These are phyloP conservation scores for Tritrichomonas musculus DNA, from an alignment of 208 protist genomes.

Conservation along the genomic window DNA sequence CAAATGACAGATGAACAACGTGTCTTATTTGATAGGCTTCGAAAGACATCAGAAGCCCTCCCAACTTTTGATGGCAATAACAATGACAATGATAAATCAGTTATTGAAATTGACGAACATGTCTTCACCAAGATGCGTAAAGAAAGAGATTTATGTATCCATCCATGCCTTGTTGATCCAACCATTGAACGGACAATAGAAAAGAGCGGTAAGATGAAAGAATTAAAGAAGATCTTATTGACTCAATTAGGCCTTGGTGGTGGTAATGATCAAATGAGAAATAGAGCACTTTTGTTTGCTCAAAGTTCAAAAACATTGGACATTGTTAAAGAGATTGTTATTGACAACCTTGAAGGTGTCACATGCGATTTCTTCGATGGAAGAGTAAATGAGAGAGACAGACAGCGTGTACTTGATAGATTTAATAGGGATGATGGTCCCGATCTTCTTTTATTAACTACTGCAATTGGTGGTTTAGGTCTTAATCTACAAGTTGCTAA, in stretches of 20 bases:
- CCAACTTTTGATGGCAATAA: no score
- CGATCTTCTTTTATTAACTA: neutral
- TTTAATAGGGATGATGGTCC: conserved; percentile 10
- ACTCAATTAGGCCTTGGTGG: neutral
- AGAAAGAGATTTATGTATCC: neutral
- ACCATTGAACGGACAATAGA: neutral
- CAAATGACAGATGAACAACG: neutral
- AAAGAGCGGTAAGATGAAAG: neutral
- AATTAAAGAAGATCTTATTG: neutral
- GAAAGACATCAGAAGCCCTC: no score
- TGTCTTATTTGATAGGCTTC: neutral
- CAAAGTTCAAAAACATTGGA: neutral
- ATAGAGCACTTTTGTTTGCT: neutral
- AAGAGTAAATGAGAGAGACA: neutral
- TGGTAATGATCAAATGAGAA: neutral
- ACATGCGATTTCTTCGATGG: neutral
- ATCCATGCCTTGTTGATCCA: neutral
- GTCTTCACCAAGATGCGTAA: neutral
- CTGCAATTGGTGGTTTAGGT: neutral
- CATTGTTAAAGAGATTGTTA: neutral
- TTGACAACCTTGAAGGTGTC: neutral
- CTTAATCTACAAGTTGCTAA: neutral
- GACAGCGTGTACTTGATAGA: neutral
- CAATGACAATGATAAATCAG: neutral
- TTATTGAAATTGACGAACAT: neutral